These are phyloP conservation scores for Tephrocybe sp. DNA, from an alignment of 768 basidiomycete species.

Conservation along the genomic window DNA sequence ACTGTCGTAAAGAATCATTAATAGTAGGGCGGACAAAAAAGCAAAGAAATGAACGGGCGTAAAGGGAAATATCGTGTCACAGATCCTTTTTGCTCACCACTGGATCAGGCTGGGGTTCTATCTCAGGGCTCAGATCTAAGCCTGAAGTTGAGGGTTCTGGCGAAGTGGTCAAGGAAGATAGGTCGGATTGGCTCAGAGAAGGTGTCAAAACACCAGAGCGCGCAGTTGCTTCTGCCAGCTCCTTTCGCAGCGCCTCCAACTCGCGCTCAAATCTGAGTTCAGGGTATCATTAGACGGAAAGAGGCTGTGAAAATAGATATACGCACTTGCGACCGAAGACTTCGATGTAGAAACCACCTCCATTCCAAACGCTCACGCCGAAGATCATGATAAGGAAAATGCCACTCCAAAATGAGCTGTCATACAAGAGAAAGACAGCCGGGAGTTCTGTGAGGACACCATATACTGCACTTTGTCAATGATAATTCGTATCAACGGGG, in stretches of 20 bases:
- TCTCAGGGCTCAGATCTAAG: slow-evolving; percentile 14
- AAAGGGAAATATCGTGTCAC: slow-evolving; percentile 1
- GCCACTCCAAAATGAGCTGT: slow-evolving; percentile 74
- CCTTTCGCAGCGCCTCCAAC: slow-evolving; percentile 85
- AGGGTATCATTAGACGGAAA: too few species aligned
- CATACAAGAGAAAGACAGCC: slow-evolving; percentile 79
- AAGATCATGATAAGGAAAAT: slow-evolving; percentile 80
- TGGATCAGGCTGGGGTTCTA: slow-evolving; percentile 7
- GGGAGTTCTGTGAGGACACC: slow-evolving; percentile 83
- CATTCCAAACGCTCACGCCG: slow-evolving; percentile 91
- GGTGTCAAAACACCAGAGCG: slow-evolving; percentile 58
- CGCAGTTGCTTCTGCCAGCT: slow-evolving; percentile 69
- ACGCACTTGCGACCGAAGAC: slow-evolving; percentile 95
- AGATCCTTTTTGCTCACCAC: slow-evolving; percentile 9
- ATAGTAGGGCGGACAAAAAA: neutral
- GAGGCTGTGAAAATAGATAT: slow-evolving; percentile 2
- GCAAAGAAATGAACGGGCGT: neutral
- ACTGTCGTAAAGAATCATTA: slow-evolving; percentile 5
- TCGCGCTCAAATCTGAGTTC: slow-evolving; percentile 89
- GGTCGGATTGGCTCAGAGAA: slow-evolving; percentile 14
- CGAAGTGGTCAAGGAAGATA: slow-evolving; percentile 13
- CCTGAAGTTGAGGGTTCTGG: slow-evolving; percentile 6
- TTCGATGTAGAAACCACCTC: slow-evolving; percentile 93
- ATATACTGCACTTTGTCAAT: slow-evolving; percentile 55
- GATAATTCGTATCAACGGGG: slow-evolving; percentile 1